Percentiles rank a stretch among this genome's conserved stretches.
Evolutionary conservation across 2,329 filamentous ascomycete species (phyloP).

Genomic region (Trichoderma pleuroti): DNA sequence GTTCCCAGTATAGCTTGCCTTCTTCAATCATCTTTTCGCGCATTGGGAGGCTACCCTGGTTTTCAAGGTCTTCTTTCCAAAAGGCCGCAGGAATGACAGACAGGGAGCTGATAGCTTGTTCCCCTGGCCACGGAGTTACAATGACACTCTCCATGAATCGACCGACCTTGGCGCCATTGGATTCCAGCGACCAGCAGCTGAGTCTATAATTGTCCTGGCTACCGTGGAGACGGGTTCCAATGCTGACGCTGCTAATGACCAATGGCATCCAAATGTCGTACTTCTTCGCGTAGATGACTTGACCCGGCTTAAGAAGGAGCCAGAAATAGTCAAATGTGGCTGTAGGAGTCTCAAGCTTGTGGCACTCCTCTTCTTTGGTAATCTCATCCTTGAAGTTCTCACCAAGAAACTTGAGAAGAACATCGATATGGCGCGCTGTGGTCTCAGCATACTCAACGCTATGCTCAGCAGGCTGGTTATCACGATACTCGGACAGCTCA

Average conservation of each 20-base stretch:
- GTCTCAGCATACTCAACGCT: constrained; percentile 39
- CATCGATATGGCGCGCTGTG: constrained; percentile 44
- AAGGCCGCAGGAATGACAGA: constrained; percentile 42
- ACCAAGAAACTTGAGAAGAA: constrained; percentile 43
- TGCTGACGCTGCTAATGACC: constrained; percentile 37
- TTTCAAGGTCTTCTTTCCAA: constrained; percentile 37
- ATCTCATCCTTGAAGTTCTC: constrained; percentile 37
- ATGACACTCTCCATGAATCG: constrained; percentile 38
- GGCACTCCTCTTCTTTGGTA: constrained; percentile 39
- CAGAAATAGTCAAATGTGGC: constrained; percentile 46
- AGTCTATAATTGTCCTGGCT: constrained; percentile 29
- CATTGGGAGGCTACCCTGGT: constrained; percentile 33
- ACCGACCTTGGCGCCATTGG: constrained; percentile 32
- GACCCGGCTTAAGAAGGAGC: constrained; percentile 45
- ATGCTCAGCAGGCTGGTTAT: constrained; percentile 41
- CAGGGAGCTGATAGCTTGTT: constrained; percentile 42
- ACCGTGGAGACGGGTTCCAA: constrained; percentile 17
- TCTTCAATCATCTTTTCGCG: constrained; percentile 38
- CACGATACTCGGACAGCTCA: constrained; percentile 41
- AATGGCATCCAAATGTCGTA: constrained; percentile 41
- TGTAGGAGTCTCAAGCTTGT: constrained; percentile 36
- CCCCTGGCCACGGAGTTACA: constrained; percentile 41
- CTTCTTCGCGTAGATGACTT: constrained; percentile 42
- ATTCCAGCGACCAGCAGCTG: constrained; percentile 43
- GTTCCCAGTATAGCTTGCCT: constrained; percentile 46